Conservation (phyloP, 345 rosid genomes). For the Eucalyptus erythrocorys region DNA sequence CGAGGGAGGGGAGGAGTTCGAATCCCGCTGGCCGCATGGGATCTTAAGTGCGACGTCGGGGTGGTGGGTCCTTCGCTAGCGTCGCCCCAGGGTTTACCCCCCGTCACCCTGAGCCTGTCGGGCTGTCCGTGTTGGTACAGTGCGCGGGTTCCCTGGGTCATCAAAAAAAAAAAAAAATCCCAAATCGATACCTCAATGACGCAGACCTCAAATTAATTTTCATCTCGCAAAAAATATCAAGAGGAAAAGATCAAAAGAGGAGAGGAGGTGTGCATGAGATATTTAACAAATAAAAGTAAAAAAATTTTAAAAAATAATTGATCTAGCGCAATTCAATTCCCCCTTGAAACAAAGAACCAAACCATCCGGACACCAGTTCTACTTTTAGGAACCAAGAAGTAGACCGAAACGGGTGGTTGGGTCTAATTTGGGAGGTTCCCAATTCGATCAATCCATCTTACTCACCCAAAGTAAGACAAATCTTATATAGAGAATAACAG, state of each 20-base stretch:
- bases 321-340: fast-evolving
- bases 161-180: too few relatives aligned
- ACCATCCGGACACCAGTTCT: fast-evolving
- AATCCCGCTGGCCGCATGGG: too few relatives aligned
- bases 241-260: fast-evolving
- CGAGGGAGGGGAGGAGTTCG: too few relatives aligned
- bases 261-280: fast-evolving
- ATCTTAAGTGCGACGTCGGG: too few relatives aligned
- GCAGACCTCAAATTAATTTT: background rate
- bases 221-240: background rate
- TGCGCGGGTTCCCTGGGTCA: too few relatives aligned
- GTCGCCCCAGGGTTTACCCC: too few relatives aligned
- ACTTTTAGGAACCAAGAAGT: fast-evolving
- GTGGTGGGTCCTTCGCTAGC: too few relatives aligned
- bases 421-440: fast-evolving
- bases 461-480: background rate
- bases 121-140: too few relatives aligned
- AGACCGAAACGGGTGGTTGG: fast-evolving
- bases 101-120: too few relatives aligned
- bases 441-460: fast-evolving
- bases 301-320: too few relatives aligned
- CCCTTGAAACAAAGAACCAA: fast-evolving
- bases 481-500: fast-evolving
- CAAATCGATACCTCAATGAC: fast-evolving
- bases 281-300: too few relatives aligned